Percentiles rank a stretch among this genome's conserved stretches.
Conservation (phyloP, 768 basidiomycete species). For the Pholiota microspora region DNA sequence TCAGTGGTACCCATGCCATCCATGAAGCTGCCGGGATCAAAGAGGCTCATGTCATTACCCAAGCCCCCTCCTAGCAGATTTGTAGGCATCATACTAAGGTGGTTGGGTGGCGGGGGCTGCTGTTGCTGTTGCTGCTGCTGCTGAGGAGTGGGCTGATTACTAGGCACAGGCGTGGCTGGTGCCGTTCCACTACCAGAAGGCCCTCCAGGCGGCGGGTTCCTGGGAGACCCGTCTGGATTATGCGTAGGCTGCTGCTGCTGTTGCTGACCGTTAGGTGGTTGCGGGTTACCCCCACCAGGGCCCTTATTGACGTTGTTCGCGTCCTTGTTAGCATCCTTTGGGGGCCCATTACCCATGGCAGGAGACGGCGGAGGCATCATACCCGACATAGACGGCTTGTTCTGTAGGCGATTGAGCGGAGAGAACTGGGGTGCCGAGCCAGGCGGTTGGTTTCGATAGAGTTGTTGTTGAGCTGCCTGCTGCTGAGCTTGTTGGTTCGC, state of each 20-base stretch:
- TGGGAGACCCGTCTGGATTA: conserved; percentile 18
- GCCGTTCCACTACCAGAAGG: conserved; percentile 20
- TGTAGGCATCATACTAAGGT: conserved; percentile 5
- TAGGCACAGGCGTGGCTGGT: conserved; percentile 24
- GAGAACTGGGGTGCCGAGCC: conserved; percentile 7
- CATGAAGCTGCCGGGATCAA: conserved; percentile 6
- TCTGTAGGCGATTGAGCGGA: conserved; percentile 8
- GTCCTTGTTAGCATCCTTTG: conserved; percentile 14
- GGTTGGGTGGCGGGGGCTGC: conserved; percentile 12
- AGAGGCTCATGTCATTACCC: conserved; percentile 1
- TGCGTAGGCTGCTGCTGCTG: conserved; percentile 4
- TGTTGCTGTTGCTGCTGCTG: conserved; percentile 16
- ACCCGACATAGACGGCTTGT: conserved; percentile 11
- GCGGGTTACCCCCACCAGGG: background rate
- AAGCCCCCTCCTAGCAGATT: conserved; percentile 4
- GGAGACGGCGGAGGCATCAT: conserved; percentile 16
- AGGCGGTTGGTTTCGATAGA: background rate
- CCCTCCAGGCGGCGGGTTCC: conserved; percentile 13
- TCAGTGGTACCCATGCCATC: conserved; percentile 19
- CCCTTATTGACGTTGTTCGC: background rate
- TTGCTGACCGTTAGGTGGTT: conserved; percentile 6
- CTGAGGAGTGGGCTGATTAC: conserved; percentile 20
- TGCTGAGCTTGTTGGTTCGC: conserved; percentile 9
- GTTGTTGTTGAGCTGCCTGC: background rate
- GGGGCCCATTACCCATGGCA: conserved; percentile 14